Conservation (phyloP, 1,284 basidiomycete genomes). For the Chalciporus sp. region DNA sequence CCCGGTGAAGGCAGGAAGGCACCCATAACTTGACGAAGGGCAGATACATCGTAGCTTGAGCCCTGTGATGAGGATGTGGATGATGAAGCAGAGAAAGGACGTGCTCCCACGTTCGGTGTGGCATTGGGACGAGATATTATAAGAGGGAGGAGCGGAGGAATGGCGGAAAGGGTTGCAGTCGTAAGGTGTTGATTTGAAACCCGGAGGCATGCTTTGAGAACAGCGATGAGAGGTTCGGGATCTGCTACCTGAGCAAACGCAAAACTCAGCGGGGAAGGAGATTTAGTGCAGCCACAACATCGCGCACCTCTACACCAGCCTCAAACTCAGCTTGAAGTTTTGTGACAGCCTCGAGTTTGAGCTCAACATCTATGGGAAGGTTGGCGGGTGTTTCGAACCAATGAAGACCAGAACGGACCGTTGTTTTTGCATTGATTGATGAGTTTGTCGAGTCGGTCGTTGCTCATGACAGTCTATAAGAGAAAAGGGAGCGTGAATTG, state of each 20-base stretch:
- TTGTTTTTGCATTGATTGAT: constrained; percentile 69
- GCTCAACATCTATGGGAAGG: constrained; percentile 63
- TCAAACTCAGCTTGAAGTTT: constrained; percentile 77
- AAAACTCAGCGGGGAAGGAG: constrained; percentile 10
- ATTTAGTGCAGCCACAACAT: constrained; percentile 6
- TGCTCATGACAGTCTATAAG: constrained; percentile 47
- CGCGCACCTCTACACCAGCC: constrained; percentile 61
- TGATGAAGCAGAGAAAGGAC: constrained; percentile 48
- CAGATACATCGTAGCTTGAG: constrained; percentile 49
- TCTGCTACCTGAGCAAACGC: constrained; percentile 58
- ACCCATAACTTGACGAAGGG: constrained; percentile 64
- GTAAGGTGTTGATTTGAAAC: constrained; percentile 81
- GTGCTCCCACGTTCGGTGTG: constrained; percentile 35
- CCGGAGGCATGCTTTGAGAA: constrained; percentile 75
- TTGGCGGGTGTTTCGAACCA: constrained; percentile 10
- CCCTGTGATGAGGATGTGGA: constrained; percentile 49
- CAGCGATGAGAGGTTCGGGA: constrained; percentile 63
- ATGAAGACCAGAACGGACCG: constrained; percentile 44
- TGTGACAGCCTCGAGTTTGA: constrained; percentile 74
- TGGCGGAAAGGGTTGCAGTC: constrained; percentile 67
- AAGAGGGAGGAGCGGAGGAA: constrained; percentile 65
- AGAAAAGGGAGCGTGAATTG: constrained; percentile 15
- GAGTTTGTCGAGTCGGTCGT: constrained; percentile 59
- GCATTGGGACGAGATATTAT: constrained; percentile 48
- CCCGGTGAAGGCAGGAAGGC: constrained; percentile 76